Percentiles rank a stretch among this genome's conserved stretches.
Conservation (phyloP, 768 basidiomycete species). For the Phlebiopsis flavidoalba region DNA sequence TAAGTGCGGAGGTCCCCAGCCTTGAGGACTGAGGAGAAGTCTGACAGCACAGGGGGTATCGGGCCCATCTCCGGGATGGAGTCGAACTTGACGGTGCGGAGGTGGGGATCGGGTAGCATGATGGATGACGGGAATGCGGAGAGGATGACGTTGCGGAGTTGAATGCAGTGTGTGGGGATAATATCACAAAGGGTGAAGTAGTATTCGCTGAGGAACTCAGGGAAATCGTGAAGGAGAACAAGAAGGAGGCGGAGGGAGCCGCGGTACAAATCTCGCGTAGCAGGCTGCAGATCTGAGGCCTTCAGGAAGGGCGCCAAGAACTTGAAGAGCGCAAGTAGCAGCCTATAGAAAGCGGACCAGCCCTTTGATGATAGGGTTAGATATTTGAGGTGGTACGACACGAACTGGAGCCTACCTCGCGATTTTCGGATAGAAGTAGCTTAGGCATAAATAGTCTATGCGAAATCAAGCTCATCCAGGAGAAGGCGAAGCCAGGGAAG, state of each 20-base stretch:
- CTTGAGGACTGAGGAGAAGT: conserved; percentile 82
- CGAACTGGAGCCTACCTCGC: conserved; percentile 52
- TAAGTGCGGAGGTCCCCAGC: conserved; percentile 71
- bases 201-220: conserved; percentile 95
- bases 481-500: conserved; percentile 98
- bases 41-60: conserved; percentile 86
- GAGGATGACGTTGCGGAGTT: conserved; percentile 94
- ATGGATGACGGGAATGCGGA: conserved; percentile 87
- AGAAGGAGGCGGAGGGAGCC: conserved; percentile 87
- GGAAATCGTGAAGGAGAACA: conserved; percentile 97
- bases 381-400: background rate
- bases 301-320: conserved; percentile 91
- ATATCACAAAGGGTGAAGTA: conserved; percentile 94
- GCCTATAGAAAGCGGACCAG: conserved; percentile 95
- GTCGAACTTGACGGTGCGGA: conserved; percentile 70
- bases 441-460: conserved; percentile 98
- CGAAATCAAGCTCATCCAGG: conserved; percentile 95
- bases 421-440: conserved; percentile 77
- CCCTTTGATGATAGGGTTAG: conserved; percentile 41
- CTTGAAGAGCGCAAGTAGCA: conserved; percentile 89
- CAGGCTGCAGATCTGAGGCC: conserved; percentile 70
- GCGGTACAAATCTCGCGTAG: conserved; percentile 84
- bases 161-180: conserved; percentile 89
- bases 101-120: conserved; percentile 80
- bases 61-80: conserved; percentile 85